Evolutionary conservation across 2,329 filamentous ascomycete species (phyloP).

Genomic region (Lachnellula cervina): DNA sequence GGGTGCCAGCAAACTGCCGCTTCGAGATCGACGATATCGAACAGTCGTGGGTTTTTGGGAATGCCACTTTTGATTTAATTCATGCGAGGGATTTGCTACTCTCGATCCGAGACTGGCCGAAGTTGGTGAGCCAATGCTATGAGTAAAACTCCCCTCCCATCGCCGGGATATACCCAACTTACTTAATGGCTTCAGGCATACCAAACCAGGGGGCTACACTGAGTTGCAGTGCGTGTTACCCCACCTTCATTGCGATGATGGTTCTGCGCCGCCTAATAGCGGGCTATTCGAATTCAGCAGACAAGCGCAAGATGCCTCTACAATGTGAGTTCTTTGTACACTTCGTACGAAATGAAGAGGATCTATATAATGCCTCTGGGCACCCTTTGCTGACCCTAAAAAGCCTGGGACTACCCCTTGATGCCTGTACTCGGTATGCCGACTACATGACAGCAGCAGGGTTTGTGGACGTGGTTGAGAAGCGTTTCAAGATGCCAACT

Average conservation of each 20-base stretch:
- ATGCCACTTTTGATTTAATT: constrained; percentile 45
- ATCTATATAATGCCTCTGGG: constrained; percentile 14
- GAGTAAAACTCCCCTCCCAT: constrained; percentile 25
- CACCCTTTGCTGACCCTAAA: constrained; percentile 30
- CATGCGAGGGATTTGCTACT: constrained; percentile 31
- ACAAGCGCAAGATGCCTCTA: constrained; percentile 38
- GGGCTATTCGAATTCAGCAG: constrained; percentile 34
- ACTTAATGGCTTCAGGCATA: not conserved
- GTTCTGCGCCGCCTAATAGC: constrained; percentile 10
- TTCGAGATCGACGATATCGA: constrained; percentile 51
- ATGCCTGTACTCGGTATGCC: constrained; percentile 4
- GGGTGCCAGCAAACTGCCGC: constrained; percentile 43
- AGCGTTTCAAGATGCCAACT: constrained; percentile 5
- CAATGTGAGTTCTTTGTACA: constrained; percentile 7
- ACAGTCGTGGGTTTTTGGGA: constrained; percentile 42
- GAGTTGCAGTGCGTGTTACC: constrained; percentile 20
- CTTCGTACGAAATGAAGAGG: not conserved
- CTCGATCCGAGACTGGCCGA: constrained; percentile 18
- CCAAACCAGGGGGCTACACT: constrained; percentile 20
- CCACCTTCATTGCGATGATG: constrained; percentile 22
- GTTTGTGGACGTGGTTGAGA: constrained; percentile 25
- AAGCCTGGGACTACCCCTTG: constrained; percentile 4
- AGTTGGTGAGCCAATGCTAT: constrained; percentile 18
- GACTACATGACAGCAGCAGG: constrained; percentile 12
- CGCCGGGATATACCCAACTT: not conserved